Conservation (phyloP, 2,329 filamentous ascomycete genomes). For the Parascedosporium putredinis region DNA sequence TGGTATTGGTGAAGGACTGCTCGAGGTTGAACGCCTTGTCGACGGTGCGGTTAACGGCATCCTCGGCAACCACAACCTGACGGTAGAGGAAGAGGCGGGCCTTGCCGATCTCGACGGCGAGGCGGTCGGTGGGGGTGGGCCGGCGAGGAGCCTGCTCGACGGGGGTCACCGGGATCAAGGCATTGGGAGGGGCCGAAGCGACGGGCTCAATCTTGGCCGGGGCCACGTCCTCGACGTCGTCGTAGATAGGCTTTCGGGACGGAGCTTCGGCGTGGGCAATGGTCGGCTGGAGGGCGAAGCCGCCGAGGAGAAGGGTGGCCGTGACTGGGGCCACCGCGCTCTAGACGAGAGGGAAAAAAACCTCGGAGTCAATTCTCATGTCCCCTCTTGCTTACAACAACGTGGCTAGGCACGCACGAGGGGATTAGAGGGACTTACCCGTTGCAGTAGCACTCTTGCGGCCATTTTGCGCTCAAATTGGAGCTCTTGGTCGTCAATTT, state of each 20-base stretch:
- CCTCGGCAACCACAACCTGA: constrained; percentile 65
- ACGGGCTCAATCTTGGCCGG: constrained; percentile 17
- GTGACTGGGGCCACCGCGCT: constrained; percentile 43
- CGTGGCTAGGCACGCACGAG: no score
- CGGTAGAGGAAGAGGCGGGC: constrained; percentile 72
- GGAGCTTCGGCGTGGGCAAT: constrained; percentile 42
- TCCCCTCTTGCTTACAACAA: no score
- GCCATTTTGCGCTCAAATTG: constrained; percentile 46
- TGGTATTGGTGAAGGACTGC: constrained; percentile 77
- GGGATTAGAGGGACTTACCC: constrained; percentile 35
- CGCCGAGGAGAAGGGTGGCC: constrained; percentile 38
- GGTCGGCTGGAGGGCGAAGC: constrained; percentile 35
- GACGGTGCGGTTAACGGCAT: constrained; percentile 72
- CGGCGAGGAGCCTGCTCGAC: constrained; percentile 25
- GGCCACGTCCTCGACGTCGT: constrained; percentile 46
- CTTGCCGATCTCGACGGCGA: constrained; percentile 71
- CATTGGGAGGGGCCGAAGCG: constrained; percentile 19
- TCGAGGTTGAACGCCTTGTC: constrained; percentile 76
- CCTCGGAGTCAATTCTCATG: no score
- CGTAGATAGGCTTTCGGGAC: constrained; percentile 66
- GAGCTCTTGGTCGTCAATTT: constrained; percentile 11
- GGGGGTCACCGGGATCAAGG: constrained; percentile 13
- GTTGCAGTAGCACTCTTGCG: constrained; percentile 48
- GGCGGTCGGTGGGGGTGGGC: constrained; percentile 79
- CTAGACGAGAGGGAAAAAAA: no score